A percentile compares a stretch with the other conserved stretches of the same genome.
phyloP scores from a whole-genome alignment of 805 yeast genomes.

The Myxozyma melibiosi region DNA sequence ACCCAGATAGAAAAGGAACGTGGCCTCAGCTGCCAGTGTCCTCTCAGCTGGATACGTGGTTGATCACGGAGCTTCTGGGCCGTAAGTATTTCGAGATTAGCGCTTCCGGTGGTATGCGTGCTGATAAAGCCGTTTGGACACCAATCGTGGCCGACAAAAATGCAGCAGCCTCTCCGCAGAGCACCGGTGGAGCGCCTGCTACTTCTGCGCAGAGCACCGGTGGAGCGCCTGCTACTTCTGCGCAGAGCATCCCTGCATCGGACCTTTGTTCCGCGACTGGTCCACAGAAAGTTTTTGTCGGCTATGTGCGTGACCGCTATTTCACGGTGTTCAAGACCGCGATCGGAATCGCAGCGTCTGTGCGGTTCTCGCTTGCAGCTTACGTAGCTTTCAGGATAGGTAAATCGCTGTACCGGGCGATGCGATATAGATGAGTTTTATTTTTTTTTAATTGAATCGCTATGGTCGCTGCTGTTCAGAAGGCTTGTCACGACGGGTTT shows the following conservation, averaged over 20 bases:
- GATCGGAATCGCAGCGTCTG: neutral
- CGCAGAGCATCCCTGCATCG: too few relatives aligned
- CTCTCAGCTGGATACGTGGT: constrained; percentile 15
- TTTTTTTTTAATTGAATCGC: too few relatives aligned
- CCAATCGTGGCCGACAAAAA: neutral
- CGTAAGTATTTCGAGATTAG: constrained; percentile 7
- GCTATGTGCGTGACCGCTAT: constrained; percentile 7
- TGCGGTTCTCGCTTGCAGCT: neutral
- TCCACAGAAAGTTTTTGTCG: neutral
- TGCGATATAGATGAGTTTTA: too few relatives aligned
- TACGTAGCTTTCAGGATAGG: neutral
- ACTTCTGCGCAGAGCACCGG: neutral
- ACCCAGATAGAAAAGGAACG: constrained; percentile 1
- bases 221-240: neutral
- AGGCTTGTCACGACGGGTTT: too few relatives aligned
- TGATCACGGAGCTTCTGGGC: constrained; percentile 16
- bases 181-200: neutral
- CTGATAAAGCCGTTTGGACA: constrained; percentile 7
- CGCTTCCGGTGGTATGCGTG: neutral
- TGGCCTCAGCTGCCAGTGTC: constrained; percentile 23
- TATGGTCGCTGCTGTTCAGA: too few relatives aligned
- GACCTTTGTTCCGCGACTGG: too few relatives aligned
- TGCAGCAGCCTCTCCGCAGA: neutral
- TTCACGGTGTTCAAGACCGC: constrained; percentile 4
- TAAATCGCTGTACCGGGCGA: neutral